phyloP scores from a whole-genome alignment of 768 basidiomycete genomes.

The Hortiboletus flavorubellus region DNA sequence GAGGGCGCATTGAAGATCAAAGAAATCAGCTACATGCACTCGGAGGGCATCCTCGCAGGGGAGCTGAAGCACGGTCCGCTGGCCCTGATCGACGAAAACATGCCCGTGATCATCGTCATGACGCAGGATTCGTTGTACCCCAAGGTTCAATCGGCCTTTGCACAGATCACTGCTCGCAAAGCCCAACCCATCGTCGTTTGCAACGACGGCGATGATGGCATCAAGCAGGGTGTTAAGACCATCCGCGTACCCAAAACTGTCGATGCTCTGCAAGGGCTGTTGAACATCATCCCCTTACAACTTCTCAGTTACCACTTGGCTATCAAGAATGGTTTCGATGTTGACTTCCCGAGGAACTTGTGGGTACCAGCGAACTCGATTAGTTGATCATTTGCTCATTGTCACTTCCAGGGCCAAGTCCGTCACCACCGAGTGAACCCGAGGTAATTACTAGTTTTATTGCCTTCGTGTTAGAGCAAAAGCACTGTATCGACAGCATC shows the following conservation, averaged over 20 bases:
- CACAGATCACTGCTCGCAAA: slow-evolving; percentile 97
- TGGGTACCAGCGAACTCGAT: slow-evolving; percentile 37
- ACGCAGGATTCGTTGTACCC: slow-evolving; percentile 97
- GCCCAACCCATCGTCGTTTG: slow-evolving; percentile 94
- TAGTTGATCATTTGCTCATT: slow-evolving; percentile 8
- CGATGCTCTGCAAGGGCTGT: slow-evolving; percentile 89
- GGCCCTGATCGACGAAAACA: slow-evolving; percentile 96
- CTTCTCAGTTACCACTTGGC: slow-evolving; percentile 95
- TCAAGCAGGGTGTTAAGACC: slow-evolving; percentile 72
- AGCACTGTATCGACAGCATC: background rate
- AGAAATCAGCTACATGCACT: slow-evolving; percentile 83
- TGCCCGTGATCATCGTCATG: slow-evolving; percentile 99
- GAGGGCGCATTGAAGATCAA: slow-evolving; percentile 99
- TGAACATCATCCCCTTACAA: slow-evolving; percentile 97
- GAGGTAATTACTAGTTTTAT: background rate
- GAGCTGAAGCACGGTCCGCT: slow-evolving; percentile 99
- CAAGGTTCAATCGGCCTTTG: slow-evolving; percentile 94
- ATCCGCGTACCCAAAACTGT: slow-evolving; percentile 94
- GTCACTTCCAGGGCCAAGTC: slow-evolving; percentile 59
- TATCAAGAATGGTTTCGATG: slow-evolving; percentile 93
- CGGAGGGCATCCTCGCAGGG: slow-evolving; percentile 86
- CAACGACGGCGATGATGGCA: slow-evolving; percentile 85
- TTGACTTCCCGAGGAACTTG: slow-evolving; percentile 98
- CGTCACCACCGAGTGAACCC: slow-evolving; percentile 64
- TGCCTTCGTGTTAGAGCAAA: background rate